Base-by-base conservation (phyloP, 2,329 filamentous ascomycete genomes). In the Pseudocercospora macadamiae region DNA sequence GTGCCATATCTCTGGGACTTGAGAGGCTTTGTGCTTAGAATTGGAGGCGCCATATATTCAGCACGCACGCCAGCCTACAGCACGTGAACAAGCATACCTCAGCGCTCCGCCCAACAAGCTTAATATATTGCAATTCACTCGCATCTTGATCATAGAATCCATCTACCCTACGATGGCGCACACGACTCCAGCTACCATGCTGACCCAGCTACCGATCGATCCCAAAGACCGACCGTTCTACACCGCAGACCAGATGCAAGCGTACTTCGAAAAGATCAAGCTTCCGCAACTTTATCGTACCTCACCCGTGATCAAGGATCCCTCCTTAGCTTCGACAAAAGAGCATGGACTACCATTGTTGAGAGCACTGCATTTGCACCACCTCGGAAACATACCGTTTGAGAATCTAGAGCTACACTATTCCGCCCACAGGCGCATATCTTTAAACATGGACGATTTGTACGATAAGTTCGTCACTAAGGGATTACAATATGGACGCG, bases 361-460 rank as follows among this genome's bases (percentile, higher is more conserved):
- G 1, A 54, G 59, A 28, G 66, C 66, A 7, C 45, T 74, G 3
- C 64, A 68, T 14, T 67, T 64, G 12, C 62, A 67, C 14, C 81
- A 84, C 51, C 68, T 84, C 5, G 71, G 73, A 18, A 68, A 74
- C 9, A 75, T 86, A 6, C 82, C 83, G 0, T 86, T 85, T 70
- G 83, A 85, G 25, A 86, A 85, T 61, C 72, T 86, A 9, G 76
- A 74, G 1, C 72, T 86, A 39, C 84, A 86, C 66, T 83, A 83
- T 66, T 81, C 80, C 1, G 70, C 74, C 12, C 74, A 79, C 60
- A 79, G 77, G 36, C 72, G 69, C 9, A 76, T 86, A 23, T 78
- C 78, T 2, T 71, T 85, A 36, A 75, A 85, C 51, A 75, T 80
- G 1, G 70, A 80, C 19, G 71, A 73, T 3, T 68, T 86, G 5